Base-by-base conservation (phyloP, 1,284 basidiomycete genomes). In the Athelia psychrophila region DNA sequence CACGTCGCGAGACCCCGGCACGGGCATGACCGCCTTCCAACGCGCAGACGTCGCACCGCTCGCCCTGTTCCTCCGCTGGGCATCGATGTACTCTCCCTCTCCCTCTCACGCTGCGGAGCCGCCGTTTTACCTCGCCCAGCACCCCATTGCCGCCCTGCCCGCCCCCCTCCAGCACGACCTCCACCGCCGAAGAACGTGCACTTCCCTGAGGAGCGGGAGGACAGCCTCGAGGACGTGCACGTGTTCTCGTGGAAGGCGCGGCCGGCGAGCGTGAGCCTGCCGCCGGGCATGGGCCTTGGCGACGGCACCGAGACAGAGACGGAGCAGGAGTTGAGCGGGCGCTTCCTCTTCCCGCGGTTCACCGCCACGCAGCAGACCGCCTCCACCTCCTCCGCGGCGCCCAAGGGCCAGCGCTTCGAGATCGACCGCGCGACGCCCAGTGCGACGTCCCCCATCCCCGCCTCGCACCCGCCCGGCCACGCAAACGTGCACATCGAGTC, bases 281-380 rank as follows among this genome's bases (percentile, higher is more conserved):
- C 58, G 81, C 8, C 62, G 20, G 68, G 79, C 36, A 70, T 74
- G 48, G 79, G 52, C 12, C 52, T 60, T 2, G 83, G 79, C 2
- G 84, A 87, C 22, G 88, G 91, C 58, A 91, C 88, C 0, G 93
- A 95, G 67, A 83, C 91, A 18, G 84, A 87, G 63, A 90, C 84
- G 32, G 85, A 87, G 57, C 76, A 75, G 1, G 85, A 86, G 58
- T 58, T 58, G 19, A 18, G 8, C 4, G 38, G 6, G 20, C 61
- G 57, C 5, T 74, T 66, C 53, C 71, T 74, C 0, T 78, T 78
- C 53, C 72, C 75, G 2, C 23, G 77, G 48, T 67, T 84, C 18
- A 75, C 84, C 55, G 50, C 61, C 1, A n/a, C n/a, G n/a, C n/a
- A n/a, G n/a, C n/a, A n/a, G n/a, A n/a, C n/a, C n/a, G 56, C 56